Percentiles rank a stretch among this genome's conserved stretches.
Evolutionary conservation across 208 protist genomes (phyloP).

Genomic region (Trypanosoma lewisi): DNA sequence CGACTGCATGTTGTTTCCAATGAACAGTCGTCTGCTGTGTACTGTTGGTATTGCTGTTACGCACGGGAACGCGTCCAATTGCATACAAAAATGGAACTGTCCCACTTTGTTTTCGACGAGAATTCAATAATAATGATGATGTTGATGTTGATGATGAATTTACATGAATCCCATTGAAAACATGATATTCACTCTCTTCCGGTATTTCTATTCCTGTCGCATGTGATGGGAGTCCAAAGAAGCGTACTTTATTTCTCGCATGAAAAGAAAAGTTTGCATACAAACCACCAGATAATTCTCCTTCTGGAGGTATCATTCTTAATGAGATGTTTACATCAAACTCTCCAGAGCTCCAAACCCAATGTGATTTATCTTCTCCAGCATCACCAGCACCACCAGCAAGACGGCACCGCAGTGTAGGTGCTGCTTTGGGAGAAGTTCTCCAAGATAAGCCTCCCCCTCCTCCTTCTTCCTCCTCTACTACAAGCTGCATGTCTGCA

Average conservation of each 20-base stretch:
- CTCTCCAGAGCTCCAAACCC: neutral
- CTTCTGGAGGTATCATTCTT: neutral
- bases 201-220: neutral
- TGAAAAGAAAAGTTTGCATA: slow-evolving; percentile 7
- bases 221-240: slow-evolving; percentile 16
- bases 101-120: too few species aligned
- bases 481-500: neutral
- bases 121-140: too few species aligned
- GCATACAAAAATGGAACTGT: slow-evolving; percentile 17
- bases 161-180: neutral
- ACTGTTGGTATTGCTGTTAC: neutral
- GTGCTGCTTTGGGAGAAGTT: neutral
- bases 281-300: neutral
- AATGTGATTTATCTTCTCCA: neutral
- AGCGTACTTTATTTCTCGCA: neutral
- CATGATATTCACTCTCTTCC: neutral
- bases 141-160: too few species aligned
- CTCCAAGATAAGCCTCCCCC: neutral
- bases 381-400: neutral
- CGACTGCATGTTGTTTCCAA: slow-evolving; percentile 15
- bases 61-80: neutral
- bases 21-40: neutral
- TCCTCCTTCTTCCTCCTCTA: neutral
- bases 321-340: slow-evolving; percentile 5
- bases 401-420: neutral